Percentiles rank a stretch among this genome's conserved stretches.
These are phyloP conservation scores for Trichoderma endophyticum DNA, from an alignment of 2,329 filamentous ascomycete genomes.

Conservation along the genomic window DNA sequence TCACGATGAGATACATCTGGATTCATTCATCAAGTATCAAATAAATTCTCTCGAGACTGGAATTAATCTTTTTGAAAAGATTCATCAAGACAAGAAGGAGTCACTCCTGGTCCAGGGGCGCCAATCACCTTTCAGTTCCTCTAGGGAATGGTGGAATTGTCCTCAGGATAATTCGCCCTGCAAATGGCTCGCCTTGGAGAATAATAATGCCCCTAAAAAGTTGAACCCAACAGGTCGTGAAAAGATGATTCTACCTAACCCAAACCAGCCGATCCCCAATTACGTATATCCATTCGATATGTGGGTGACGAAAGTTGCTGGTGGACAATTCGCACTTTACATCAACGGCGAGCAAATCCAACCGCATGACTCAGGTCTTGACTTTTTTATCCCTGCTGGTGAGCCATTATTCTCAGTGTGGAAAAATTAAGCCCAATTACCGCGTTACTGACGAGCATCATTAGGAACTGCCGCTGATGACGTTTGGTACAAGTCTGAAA, in stretches of 20 bases:
- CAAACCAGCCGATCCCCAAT: background rate
- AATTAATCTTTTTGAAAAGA: background rate
- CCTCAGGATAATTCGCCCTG: background rate
- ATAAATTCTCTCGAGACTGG: background rate
- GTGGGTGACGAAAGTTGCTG: background rate
- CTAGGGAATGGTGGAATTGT: slow-evolving; percentile 2
- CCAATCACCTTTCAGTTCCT: background rate
- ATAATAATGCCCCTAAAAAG: background rate
- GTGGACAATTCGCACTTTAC: background rate
- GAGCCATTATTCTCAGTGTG: background rate
- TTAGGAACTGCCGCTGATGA: slow-evolving; percentile 3
- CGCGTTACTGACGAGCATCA: background rate
- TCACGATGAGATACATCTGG: background rate
- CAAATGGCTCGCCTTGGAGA: slow-evolving; percentile 1
- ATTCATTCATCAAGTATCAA: background rate
- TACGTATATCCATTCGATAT: slow-evolving; percentile 8
- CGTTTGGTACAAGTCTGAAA: background rate
- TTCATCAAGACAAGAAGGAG: background rate
- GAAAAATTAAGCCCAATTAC: background rate
- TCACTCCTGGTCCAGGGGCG: background rate
- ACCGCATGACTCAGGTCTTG: background rate
- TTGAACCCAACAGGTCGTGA: background rate
- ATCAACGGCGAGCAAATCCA: background rate
- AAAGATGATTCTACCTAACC: background rate
- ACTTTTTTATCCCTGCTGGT: slow-evolving; percentile 8